Evolutionary conservation across 2,329 filamentous ascomycete genomes (phyloP).

Genomic region (Xylariaceae sp.): DNA sequence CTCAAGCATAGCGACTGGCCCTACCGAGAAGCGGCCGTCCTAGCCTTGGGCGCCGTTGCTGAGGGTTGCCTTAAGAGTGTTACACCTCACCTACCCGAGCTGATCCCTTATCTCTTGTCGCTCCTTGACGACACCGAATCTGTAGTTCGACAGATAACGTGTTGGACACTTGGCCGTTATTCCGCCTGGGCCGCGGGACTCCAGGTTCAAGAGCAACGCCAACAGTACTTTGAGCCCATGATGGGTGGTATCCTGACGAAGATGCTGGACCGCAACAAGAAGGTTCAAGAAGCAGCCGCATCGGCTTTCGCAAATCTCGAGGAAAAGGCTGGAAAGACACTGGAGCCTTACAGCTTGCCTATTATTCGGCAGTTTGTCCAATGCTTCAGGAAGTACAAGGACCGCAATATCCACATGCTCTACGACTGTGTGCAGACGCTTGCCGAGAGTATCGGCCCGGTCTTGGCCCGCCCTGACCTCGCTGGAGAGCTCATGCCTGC

Average conservation of each 20-base stretch:
- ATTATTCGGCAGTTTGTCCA: conserved; percentile 89
- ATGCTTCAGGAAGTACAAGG: conserved; percentile 95
- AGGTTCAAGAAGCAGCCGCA: conserved; percentile 92
- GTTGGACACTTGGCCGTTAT: conserved; percentile 93
- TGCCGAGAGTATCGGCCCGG: conserved; percentile 81
- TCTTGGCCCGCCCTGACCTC: conserved; percentile 75
- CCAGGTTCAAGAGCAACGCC: conserved; percentile 58
- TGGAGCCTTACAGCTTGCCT: conserved; percentile 80
- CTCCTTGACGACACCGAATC: conserved; percentile 80
- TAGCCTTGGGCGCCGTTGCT: conserved; percentile 89
- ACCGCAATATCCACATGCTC: conserved; percentile 96
- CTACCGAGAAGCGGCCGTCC: conserved; percentile 85
- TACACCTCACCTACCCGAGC: conserved; percentile 80
- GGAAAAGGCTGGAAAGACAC: conserved; percentile 76
- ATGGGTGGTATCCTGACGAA: conserved; percentile 93
- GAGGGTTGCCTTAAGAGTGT: conserved; percentile 91
- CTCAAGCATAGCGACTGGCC: conserved; percentile 86
- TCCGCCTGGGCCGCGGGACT: conserved; percentile 86
- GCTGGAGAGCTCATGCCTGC: conserved; percentile 87
- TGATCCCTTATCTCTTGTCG: conserved; percentile 85
- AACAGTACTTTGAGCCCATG: conserved; percentile 84
- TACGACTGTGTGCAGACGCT: conserved; percentile 98
- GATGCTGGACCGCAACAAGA: conserved; percentile 97
- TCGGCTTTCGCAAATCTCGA: conserved; percentile 95
- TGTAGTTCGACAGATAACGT: conserved; percentile 92